Percentiles rank a stretch among this genome's conserved stretches.
phyloP scores from a whole-genome alignment of 2,329 filamentous ascomycete species.

The Xylariaceae sp. region DNA sequence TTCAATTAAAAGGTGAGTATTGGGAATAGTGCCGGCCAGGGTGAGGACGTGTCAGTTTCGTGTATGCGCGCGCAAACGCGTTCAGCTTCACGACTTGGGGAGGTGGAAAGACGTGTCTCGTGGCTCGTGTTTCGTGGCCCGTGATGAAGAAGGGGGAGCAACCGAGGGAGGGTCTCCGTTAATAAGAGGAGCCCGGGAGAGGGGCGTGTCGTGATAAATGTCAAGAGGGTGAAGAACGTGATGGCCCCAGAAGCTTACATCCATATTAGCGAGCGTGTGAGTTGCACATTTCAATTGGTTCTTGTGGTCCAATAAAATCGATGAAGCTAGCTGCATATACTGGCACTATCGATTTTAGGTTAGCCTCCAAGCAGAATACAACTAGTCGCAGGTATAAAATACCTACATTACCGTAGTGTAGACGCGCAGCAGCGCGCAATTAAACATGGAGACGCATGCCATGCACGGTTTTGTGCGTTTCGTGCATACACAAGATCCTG shows the following conservation, averaged over 20 bases:
- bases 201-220: background rate
- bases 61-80: slow-evolving; percentile 38
- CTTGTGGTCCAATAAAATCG: background rate
- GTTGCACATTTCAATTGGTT: background rate
- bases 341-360: too few relatives aligned
- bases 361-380: too few relatives aligned
- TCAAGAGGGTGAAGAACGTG: slow-evolving; percentile 3
- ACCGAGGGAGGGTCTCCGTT: background rate
- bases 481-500: too few relatives aligned
- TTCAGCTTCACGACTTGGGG: slow-evolving; percentile 24
- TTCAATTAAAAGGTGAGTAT: slow-evolving; percentile 43
- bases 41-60: slow-evolving; percentile 45
- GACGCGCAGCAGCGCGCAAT: too few relatives aligned
- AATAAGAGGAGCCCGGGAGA: background rate
- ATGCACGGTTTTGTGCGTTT: too few relatives aligned
- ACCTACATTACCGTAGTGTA: too few relatives aligned
- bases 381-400: too few relatives aligned
- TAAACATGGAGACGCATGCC: too few relatives aligned
- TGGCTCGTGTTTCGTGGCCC: background rate
- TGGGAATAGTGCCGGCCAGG: slow-evolving; percentile 37
- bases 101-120: background rate
- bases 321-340: too few relatives aligned
- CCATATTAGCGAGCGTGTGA: slow-evolving; percentile 10
- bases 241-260: slow-evolving; percentile 16
- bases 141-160: background rate